A percentile compares a stretch with the other conserved stretches of the same genome.
phyloP scores from a whole-genome alignment of 1,284 basidiomycete genomes.

The Apiotrichum montevideense region DNA sequence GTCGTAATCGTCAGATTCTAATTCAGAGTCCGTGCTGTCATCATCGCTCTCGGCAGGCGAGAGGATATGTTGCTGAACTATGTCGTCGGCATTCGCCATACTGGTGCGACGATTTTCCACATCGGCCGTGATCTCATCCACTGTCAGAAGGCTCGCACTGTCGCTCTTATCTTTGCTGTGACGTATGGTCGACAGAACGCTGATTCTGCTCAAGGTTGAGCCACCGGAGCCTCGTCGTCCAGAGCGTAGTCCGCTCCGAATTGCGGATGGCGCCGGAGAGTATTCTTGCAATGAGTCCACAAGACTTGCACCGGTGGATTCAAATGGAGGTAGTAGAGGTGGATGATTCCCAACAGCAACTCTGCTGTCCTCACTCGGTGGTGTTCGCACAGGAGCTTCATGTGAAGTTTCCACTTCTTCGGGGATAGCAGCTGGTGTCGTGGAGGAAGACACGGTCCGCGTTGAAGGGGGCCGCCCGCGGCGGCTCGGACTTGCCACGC shows the following conservation, averaged over 20 bases:
- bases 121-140: constrained; percentile 95
- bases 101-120: constrained; percentile 74
- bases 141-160: constrained; percentile 84
- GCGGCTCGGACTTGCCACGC: constrained; percentile 16
- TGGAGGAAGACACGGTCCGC: constrained; percentile 17
- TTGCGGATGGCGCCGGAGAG: constrained; percentile 21
- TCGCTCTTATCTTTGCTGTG: constrained; percentile 78
- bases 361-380: background rate
- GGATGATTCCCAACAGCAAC: constrained; percentile 19
- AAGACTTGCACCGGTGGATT: constrained; percentile 67
- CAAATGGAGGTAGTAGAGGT: constrained; percentile 71
- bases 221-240: constrained; percentile 51
- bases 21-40: constrained; percentile 20
- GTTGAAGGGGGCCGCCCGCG: constrained; percentile 22
- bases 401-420: constrained; percentile 30
- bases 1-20: constrained; percentile 42
- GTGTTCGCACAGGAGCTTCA: background rate
- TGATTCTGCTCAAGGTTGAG: constrained; percentile 57
- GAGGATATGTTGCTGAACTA: background rate
- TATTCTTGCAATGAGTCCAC: constrained; percentile 63
- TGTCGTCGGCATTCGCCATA: constrained; percentile 48
- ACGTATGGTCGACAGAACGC: constrained; percentile 71
- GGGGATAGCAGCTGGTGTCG: constrained; percentile 29
- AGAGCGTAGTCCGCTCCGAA: constrained; percentile 42
- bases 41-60: constrained; percentile 3